phyloP scores from a whole-genome alignment of 169 alveolate species.

The Plasmodium falciparum region DNA sequence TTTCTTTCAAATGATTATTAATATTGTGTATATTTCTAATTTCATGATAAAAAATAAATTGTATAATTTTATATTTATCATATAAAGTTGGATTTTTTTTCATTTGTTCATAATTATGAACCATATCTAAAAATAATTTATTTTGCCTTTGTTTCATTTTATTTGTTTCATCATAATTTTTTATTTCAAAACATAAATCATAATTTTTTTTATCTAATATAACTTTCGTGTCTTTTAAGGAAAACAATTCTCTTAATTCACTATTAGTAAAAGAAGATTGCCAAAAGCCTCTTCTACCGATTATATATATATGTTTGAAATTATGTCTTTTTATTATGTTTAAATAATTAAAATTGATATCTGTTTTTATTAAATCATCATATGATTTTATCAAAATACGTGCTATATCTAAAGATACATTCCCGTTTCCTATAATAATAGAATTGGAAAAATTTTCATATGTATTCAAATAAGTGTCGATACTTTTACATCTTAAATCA shows the following conservation, averaged over 20 bases:
- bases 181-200: conserved; percentile 35
- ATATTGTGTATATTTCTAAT: conserved; percentile 19
- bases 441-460: conserved; percentile 42
- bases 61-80: conserved; percentile 46
- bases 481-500: conserved; percentile 32
- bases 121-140: conserved; percentile 58
- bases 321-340: conserved; percentile 19
- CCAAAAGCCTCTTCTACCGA: conserved; percentile 65
- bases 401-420: conserved; percentile 90
- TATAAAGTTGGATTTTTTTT: conserved; percentile 64
- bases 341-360: conserved; percentile 32
- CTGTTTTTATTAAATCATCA: conserved; percentile 50
- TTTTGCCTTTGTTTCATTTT: conserved; percentile 57
- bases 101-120: conserved; percentile 32
- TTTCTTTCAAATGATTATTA: conserved; percentile 26
- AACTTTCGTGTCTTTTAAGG: conserved; percentile 32
- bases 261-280: conserved; percentile 62
- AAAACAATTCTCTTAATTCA: conserved; percentile 59
- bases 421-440: conserved; percentile 90
- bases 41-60: conserved; percentile 57
- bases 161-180: conserved; percentile 41
- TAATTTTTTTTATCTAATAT: conserved; percentile 56
- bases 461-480: conserved; percentile 50
- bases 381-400: conserved; percentile 79
- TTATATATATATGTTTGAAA: conserved; percentile 49